Conservation (phyloP, 208 protist genomes). For the Acanthamoeba castellanii region DNA sequence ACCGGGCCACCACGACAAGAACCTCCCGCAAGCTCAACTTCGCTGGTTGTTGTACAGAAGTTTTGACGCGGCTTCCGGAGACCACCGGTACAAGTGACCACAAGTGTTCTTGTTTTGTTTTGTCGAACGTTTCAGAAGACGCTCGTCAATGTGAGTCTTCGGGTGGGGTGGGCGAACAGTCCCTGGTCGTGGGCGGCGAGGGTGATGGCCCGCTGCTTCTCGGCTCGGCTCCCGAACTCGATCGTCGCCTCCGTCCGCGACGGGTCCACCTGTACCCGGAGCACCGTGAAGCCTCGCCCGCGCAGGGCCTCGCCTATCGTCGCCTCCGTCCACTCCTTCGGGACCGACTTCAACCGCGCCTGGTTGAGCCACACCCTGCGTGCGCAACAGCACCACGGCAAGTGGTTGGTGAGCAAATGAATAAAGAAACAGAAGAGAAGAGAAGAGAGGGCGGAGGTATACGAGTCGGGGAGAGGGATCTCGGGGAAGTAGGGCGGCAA, state of each 20-base stretch:
- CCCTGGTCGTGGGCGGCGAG: neutral
- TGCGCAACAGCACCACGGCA: no score
- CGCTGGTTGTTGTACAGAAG: neutral
- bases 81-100: no score
- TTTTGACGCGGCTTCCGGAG: no score
- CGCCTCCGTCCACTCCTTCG: neutral
- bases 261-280: neutral
- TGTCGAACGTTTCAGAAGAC: neutral
- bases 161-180: neutral
- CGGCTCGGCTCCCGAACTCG: neutral
- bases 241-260: neutral
- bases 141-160: neutral
- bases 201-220: constrained; percentile 14
- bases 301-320: neutral
- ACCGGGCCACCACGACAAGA: neutral
- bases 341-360: neutral
- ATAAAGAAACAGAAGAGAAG: neutral
- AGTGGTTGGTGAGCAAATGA: no score
- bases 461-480: neutral
- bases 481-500: constrained; percentile 2
- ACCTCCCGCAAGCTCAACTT: neutral
- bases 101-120: neutral
- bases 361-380: neutral
- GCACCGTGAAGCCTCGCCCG: neutral
- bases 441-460: neutral